Evolutionary conservation across 192 early-diverging fungal species (phyloP), one percentile per base, ranked within the genome.

Genomic region (Backusella circina): DNA sequence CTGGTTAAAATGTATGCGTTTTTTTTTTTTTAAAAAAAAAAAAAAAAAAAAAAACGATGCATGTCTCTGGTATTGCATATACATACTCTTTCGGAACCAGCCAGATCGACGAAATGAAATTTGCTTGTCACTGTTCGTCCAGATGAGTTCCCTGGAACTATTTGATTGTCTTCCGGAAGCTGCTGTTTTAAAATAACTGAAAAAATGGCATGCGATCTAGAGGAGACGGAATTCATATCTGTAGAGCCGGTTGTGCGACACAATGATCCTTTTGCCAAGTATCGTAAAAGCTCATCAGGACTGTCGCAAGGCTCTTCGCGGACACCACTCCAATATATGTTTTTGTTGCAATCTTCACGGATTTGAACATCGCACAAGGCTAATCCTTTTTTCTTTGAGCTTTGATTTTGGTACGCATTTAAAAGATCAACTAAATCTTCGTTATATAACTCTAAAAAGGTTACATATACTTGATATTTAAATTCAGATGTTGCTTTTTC

Each of bases 61-160:
- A 67, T 67, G n/a, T 67, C 33, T 31, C 31, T 31, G 65, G 65
- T 33, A 67, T 33, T 33, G 65, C 28, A 33, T 64, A 18, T 66
- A 26, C 77, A 32, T 85, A 86, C 84, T 36, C 94, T 86, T 85
- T 99, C 98, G 26, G 94, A 96, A 23, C 98, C 98, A 21, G 98
- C 98, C 84, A 99, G 83, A 85, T 99, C 98, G 9, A 99, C 98
- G 87, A 99, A 99, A 79, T 98, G 95, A 73, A 99, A 97, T 84
- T 99, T 99, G 28, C 95, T 84, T 38, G 28, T 75, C 74, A 47
- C 65, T 28, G 35, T 47, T 66, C 57, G 18, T 28, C 9, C 23
- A 54, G 26, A 8, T 23, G 44, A 35, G 13, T 80, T 75, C 31
- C 84, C 81, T 35, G 47, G n/a, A 41, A 38, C 21, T 3, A 21